phyloP scores from a whole-genome alignment of 371 early-diverging fungal species.

The Paraphysoderma sedebokerense region DNA sequence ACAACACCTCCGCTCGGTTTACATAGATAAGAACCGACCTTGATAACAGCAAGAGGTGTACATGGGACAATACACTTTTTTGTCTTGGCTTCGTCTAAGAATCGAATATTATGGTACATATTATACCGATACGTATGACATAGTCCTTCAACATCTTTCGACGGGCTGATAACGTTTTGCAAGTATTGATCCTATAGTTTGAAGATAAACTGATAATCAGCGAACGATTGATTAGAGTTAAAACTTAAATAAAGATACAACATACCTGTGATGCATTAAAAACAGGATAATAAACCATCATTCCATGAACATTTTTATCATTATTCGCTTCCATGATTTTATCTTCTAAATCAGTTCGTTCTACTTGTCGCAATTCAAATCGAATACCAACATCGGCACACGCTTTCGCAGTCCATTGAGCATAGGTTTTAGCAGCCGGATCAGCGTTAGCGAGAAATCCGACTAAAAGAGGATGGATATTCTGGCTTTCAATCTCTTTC shows the following conservation, averaged over 20 bases:
- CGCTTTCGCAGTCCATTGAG: slow-evolving; percentile 80
- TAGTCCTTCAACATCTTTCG: slow-evolving; percentile 93
- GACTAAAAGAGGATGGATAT: slow-evolving; percentile 65
- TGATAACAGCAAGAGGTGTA: slow-evolving; percentile 86
- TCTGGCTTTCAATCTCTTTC: slow-evolving; percentile 43
- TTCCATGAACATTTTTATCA: slow-evolving; percentile 67
- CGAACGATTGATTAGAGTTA: background rate
- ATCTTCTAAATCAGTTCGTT: slow-evolving; percentile 66
- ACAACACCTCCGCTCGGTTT: no score
- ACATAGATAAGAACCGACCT: slow-evolving; percentile 27
- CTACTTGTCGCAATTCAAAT: slow-evolving; percentile 73
- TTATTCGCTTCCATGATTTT: slow-evolving; percentile 72
- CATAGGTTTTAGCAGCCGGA: slow-evolving; percentile 73
- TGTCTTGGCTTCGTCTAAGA: slow-evolving; percentile 49
- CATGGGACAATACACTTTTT: slow-evolving; percentile 91
- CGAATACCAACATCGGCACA: slow-evolving; percentile 75
- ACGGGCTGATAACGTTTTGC: slow-evolving; percentile 65
- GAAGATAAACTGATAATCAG: background rate
- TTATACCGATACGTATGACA: slow-evolving; percentile 83
- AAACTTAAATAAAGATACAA: slow-evolving; percentile 1
- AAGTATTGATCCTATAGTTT: slow-evolving; percentile 63
- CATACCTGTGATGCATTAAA: background rate
- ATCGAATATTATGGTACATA: slow-evolving; percentile 89
- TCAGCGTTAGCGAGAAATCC: slow-evolving; percentile 92
- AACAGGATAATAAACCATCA: slow-evolving; percentile 51